phyloP scores from a whole-genome alignment of 495 filamentous ascomycete genomes.

The Penicillium roqueforti region DNA sequence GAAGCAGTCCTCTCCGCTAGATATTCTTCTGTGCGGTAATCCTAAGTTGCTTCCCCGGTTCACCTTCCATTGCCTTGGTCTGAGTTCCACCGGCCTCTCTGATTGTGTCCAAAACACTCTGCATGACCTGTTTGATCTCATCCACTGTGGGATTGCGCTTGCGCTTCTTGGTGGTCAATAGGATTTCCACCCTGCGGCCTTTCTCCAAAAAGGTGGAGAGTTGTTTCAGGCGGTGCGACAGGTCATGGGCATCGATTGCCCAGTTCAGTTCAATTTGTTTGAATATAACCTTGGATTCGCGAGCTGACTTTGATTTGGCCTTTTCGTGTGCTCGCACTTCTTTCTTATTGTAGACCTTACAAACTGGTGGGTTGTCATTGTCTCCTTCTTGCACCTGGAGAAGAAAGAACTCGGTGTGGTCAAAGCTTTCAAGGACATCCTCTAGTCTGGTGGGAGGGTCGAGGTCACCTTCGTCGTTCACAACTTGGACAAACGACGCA shows the following conservation, averaged over 20 bases:
- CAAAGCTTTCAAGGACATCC: slow-evolving; percentile 45
- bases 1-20: slow-evolving; percentile 1
- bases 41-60: slow-evolving; percentile 38
- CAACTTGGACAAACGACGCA: slow-evolving; percentile 49
- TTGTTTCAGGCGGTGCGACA: slow-evolving; percentile 56
- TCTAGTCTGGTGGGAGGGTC: slow-evolving; percentile 38
- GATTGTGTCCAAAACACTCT: slow-evolving; percentile 33
- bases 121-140: slow-evolving; percentile 41
- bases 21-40: slow-evolving; percentile 38
- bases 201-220: slow-evolving; percentile 59
- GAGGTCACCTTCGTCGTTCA: slow-evolving; percentile 47
- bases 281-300: slow-evolving; percentile 23
- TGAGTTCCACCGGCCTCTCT: slow-evolving; percentile 36
- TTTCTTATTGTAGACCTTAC: slow-evolving; percentile 58
- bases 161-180: slow-evolving; percentile 47
- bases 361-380: slow-evolving; percentile 48
- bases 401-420: slow-evolving; percentile 51
- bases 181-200: slow-evolving; percentile 59
- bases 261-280: slow-evolving; percentile 85
- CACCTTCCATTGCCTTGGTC: slow-evolving; percentile 41
- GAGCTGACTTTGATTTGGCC: slow-evolving; percentile 38
- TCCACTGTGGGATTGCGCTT: slow-evolving; percentile 41
- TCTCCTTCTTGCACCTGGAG: slow-evolving; percentile 49
- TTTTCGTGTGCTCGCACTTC: slow-evolving; percentile 38
- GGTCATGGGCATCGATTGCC: slow-evolving; percentile 68